Evolutionary conservation across 2,329 filamentous ascomycete species (phyloP), one percentile per base, ranked within the genome.

Genomic region (Pezicula neosporulosa): DNA sequence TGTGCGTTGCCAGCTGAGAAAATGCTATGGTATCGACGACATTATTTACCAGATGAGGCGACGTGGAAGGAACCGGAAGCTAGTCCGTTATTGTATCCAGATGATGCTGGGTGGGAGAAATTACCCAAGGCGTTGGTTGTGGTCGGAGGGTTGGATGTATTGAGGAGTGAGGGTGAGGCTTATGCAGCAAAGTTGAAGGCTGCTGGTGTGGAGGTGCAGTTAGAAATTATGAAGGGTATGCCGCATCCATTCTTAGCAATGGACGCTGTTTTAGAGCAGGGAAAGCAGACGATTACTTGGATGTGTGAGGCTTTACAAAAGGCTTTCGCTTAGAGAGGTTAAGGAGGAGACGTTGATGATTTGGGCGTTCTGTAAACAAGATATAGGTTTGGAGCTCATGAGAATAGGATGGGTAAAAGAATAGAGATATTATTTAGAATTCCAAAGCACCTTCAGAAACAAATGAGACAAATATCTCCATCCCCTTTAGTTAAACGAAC

Each of bases 21-120:
- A 63, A 83, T 83, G 80, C 61, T 79, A 45, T 83, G 81, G 80
- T 84, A 81, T 59, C 70, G 80, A n/a, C 61, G 72, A 16, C 76
- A 80, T 61, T 83, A 83, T 63, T 70, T 84, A 2, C 78, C 79
- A 0, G 66, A 76, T 39, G 50, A 68, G 21, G 60, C 59, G 2
- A 71, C 75, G 48, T 75, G 77, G 72, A 58, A 61, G 2, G 67
- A 79, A 33, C 74, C 76, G 0, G 78, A 82, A 60, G 77, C 80
- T 0, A 81, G 76, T 44, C 77, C 78, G 2, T 60, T 83, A 44
- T 69, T 83, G 18, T 80, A 77, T 65, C 27, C 63, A 1, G 73
- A 72, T 2, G 72, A 77, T 46, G 18, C 36, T 7, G 43, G 51
- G 6, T 83, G 78, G 73, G 64, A 69, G 2, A 64, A 67, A 47